phyloP scores from a whole-genome alignment of 2,329 filamentous ascomycete genomes.

The Pestalotiopsis sp. region DNA sequence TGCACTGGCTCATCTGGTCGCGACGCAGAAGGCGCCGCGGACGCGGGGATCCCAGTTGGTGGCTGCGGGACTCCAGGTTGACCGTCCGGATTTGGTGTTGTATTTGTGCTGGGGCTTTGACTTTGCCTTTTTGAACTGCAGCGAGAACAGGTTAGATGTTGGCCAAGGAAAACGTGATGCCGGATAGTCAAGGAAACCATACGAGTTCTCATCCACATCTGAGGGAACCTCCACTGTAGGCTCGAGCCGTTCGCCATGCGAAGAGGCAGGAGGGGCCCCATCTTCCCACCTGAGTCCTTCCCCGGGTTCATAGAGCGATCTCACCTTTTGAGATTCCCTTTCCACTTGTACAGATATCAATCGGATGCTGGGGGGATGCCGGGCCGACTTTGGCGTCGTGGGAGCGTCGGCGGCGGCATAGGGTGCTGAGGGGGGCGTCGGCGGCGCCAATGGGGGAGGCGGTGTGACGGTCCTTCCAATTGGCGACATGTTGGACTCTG shows the following conservation, averaged over 20 bases:
- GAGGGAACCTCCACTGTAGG: constrained; percentile 53
- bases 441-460: constrained; percentile 14
- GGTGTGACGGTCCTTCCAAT: not conserved
- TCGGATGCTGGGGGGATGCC: constrained; percentile 47
- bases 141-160: constrained; percentile 19
- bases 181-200: constrained; percentile 54
- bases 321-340: constrained; percentile 69
- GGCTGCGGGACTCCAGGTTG: constrained; percentile 31
- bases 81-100: constrained; percentile 28
- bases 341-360: constrained; percentile 58
- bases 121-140: constrained; percentile 18
- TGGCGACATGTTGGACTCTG: not conserved
- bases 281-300: constrained; percentile 57
- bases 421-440: constrained; percentile 1
- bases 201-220: constrained; percentile 57
- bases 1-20: constrained; percentile 42
- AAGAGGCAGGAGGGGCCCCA: constrained; percentile 46
- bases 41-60: constrained; percentile 18
- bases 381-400: constrained; percentile 17
- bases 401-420: constrained; percentile 9
- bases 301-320: constrained; percentile 64
- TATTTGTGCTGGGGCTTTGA: constrained; percentile 11
- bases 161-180: constrained; percentile 12
- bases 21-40: constrained; percentile 34
- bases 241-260: constrained; percentile 48